Percentiles rank a stretch among this genome's conserved stretches.
Conservation (phyloP, 225 moss, liverwort and hornwort species). For the Ulota crispa region DNA sequence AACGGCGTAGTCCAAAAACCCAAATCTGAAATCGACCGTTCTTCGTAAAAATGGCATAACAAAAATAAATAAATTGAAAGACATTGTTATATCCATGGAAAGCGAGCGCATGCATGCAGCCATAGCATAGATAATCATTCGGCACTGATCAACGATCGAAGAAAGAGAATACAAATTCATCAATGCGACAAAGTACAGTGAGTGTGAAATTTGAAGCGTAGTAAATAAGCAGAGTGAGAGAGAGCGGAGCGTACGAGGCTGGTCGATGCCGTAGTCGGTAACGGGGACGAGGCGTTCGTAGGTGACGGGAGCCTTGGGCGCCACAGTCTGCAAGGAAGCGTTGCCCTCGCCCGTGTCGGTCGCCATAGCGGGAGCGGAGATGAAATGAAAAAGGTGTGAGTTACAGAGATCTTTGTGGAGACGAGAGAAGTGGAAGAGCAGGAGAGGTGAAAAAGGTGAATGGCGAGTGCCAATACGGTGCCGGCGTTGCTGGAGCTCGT, state of each 20-base stretch:
- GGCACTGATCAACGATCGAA: neutral
- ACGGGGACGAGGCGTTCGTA: constrained; percentile 34
- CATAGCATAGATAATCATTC: no score
- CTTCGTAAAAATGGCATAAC: neutral
- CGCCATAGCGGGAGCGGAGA: neutral
- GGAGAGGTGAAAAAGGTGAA: neutral
- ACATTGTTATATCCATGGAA: neutral
- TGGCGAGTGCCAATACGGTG: neutral
- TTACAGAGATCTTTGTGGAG: no score
- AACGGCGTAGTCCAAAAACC: neutral
- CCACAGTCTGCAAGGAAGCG: constrained; percentile 30
- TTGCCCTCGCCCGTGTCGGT: constrained; percentile 31
- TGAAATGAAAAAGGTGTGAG: no score
- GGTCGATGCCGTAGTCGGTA: constrained; percentile 24
- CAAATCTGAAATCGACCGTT: neutral
- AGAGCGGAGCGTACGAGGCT: constrained; percentile 30
- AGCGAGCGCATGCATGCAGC: neutral
- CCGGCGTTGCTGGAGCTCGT: neutral
- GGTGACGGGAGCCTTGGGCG: constrained; percentile 43
- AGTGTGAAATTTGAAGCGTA: neutral
- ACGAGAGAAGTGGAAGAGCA: no score
- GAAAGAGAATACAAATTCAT: neutral
- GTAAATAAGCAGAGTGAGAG: neutral
- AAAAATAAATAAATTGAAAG: no score
- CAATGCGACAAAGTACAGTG: neutral